phyloP scores from a whole-genome alignment of 352 stramenopile species.

The Phytophthora megakarya region DNA sequence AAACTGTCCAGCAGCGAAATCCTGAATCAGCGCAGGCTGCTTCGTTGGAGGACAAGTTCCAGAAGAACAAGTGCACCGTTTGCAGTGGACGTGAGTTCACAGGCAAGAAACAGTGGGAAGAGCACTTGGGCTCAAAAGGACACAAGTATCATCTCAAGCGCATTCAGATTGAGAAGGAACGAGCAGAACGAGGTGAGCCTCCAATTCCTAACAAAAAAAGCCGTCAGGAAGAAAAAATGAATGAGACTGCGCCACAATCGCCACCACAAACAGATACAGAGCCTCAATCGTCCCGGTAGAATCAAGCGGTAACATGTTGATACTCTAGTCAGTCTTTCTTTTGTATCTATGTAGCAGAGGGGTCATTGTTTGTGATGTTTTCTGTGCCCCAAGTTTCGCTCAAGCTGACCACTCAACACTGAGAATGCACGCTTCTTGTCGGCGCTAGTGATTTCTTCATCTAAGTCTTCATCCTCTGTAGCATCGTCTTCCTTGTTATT shows the following conservation, averaged over 20 bases:
- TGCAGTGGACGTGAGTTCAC: slow-evolving; percentile 73
- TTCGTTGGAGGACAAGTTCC: slow-evolving; percentile 62
- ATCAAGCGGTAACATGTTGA: slow-evolving; percentile 22
- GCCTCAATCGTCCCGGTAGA: slow-evolving; percentile 10
- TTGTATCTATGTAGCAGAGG: slow-evolving; percentile 20
- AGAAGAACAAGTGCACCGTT: slow-evolving; percentile 60
- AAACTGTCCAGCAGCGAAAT: slow-evolving; percentile 53
- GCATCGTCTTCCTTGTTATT: slow-evolving; percentile 3
- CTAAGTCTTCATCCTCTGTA: slow-evolving; percentile 20
- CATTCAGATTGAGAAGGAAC: slow-evolving; percentile 56
- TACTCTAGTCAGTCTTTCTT: slow-evolving; percentile 23
- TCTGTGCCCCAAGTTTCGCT: slow-evolving; percentile 53
- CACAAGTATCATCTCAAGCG: slow-evolving; percentile 85
- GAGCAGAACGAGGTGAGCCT: slow-evolving; percentile 24
- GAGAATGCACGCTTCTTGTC: slow-evolving; percentile 70
- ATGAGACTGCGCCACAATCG: not conserved
- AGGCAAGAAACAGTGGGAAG: slow-evolving; percentile 68
- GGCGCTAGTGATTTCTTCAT: slow-evolving; percentile 35
- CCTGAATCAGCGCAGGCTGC: slow-evolving; percentile 47
- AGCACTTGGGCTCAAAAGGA: slow-evolving; percentile 79
- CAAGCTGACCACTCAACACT: slow-evolving; percentile 60
- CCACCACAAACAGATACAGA: slow-evolving; percentile 15
- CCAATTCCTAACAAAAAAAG: slow-evolving; percentile 19
- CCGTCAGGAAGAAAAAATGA: slow-evolving; percentile 19
- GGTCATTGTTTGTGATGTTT: slow-evolving; percentile 49